A percentile compares a stretch with the other conserved stretches of the same genome.
Conservation (phyloP, 257 asterid genomes). For the Lithospermum erythrorhizon region DNA sequence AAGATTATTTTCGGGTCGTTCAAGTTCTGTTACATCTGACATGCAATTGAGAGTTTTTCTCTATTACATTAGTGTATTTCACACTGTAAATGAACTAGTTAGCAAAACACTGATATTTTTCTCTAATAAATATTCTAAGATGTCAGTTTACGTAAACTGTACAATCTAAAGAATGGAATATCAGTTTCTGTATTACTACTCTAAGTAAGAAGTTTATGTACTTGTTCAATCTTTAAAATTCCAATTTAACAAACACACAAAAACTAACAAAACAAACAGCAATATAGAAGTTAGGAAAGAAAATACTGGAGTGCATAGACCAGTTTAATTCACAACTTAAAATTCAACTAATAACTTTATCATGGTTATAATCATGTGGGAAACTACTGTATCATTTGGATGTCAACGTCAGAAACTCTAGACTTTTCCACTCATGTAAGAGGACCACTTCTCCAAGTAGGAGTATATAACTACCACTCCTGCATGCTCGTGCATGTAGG, state of each 20-base stretch:
- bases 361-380: neutral
- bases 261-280: neutral
- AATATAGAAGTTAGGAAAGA: no score
- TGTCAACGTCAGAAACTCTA: neutral
- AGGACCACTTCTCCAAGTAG: neutral
- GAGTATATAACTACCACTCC: conserved; percentile 1
- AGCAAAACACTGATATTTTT: no score
- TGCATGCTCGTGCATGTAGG: neutral
- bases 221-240: neutral
- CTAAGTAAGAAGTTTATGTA: neutral
- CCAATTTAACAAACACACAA: neutral
- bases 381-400: neutral
- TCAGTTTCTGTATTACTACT: no score
- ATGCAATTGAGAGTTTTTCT: no score
- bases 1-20: no score
- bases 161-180: no score
- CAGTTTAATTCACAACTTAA: neutral
- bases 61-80: no score
- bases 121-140: no score
- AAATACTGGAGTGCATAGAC: neutral
- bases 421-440: neutral
- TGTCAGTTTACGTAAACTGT: no score
- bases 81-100: no score
- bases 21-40: no score
- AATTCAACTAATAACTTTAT: neutral